Evolutionary conservation across 1,284 basidiomycete species (phyloP).

Genomic region (Neotropicomus parvogracilis): DNA sequence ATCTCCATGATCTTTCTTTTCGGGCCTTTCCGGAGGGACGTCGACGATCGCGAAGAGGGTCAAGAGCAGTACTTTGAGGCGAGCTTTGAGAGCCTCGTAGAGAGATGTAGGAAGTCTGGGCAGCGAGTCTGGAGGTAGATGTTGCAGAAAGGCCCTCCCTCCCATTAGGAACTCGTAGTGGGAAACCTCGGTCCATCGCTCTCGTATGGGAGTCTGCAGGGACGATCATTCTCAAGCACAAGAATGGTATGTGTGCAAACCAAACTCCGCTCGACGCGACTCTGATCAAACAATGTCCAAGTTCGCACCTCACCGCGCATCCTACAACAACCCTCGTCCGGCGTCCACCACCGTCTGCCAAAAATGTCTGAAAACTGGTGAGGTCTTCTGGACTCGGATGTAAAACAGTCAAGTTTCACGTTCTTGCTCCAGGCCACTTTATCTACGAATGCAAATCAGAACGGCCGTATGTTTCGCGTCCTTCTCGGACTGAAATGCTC

Average conservation of each 20-base stretch:
- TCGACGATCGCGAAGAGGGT: slow-evolving; percentile 48
- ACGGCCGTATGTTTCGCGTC: slow-evolving; percentile 72
- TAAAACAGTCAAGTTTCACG: not conserved
- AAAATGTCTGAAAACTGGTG: slow-evolving; percentile 69
- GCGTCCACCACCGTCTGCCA: slow-evolving; percentile 69
- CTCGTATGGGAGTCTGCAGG: no score
- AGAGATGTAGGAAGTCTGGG: slow-evolving; percentile 55
- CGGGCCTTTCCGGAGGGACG: slow-evolving; percentile 58
- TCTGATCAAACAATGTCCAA: slow-evolving; percentile 57
- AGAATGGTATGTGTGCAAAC: slow-evolving; percentile 14
- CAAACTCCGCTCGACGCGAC: slow-evolving; percentile 17
- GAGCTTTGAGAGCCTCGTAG: slow-evolving; percentile 49
- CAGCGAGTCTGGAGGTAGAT: slow-evolving; percentile 44
- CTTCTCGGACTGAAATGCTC: slow-evolving; percentile 71
- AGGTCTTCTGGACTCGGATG: slow-evolving; percentile 8
- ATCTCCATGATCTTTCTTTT: slow-evolving; percentile 61
- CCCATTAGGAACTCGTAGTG: slow-evolving; percentile 48
- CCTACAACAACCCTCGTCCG: slow-evolving; percentile 57
- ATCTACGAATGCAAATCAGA: slow-evolving; percentile 73
- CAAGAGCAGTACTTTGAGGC: slow-evolving; percentile 39
- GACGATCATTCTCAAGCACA: slow-evolving; percentile 18
- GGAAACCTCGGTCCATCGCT: slow-evolving; percentile 7
- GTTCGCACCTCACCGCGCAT: slow-evolving; percentile 68
- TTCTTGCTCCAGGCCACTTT: slow-evolving; percentile 60
- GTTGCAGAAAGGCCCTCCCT: slow-evolving; percentile 57